Percentiles rank a stretch among this genome's conserved stretches.
Evolutionary conservation across 257 asterid genomes (phyloP).

Genomic region (Ligustrum vulgare): DNA sequence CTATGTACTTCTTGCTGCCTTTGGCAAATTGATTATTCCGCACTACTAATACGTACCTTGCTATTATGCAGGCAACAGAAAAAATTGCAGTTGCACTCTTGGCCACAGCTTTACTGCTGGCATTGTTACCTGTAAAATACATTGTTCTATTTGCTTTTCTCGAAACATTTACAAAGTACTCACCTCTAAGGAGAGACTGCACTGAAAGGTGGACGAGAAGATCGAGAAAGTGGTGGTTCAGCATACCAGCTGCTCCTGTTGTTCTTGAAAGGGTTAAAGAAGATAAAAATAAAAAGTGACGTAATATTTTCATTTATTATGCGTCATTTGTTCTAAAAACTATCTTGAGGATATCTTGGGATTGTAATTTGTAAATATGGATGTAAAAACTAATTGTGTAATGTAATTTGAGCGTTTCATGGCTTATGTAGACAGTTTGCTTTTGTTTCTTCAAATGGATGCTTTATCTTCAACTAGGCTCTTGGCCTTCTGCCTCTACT

Average conservation of each 20-base stretch:
- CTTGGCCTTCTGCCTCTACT: too few species aligned
- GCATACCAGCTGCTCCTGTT: constrained; percentile 95
- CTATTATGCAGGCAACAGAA: constrained; percentile 71
- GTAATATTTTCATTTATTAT: constrained; percentile 2
- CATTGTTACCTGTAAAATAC: constrained; percentile 56
- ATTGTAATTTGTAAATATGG: constrained; percentile 25
- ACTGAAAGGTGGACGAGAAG: constrained; percentile 86
- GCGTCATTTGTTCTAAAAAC: not conserved
- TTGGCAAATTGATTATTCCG: not conserved
- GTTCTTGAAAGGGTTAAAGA: constrained; percentile 57
- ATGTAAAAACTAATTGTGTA: not conserved
- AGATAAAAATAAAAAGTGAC: constrained; percentile 70
- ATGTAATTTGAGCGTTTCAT: not conserved
- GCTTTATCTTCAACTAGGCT: not conserved
- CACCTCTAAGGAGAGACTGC: constrained; percentile 67
- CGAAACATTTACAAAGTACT: constrained; percentile 68
- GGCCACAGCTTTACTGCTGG: constrained; percentile 52
- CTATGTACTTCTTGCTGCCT: not conserved
- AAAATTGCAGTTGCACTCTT: constrained; percentile 57
- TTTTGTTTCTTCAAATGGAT: not conserved
- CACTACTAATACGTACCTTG: not conserved
- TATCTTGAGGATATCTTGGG: not conserved
- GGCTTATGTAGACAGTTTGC: not conserved
- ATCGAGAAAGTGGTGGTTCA: constrained; percentile 92
- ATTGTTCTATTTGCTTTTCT: constrained; percentile 51